Conservation (phyloP, 2,329 filamentous ascomycete genomes). For the Xylariaceae sp. region DNA sequence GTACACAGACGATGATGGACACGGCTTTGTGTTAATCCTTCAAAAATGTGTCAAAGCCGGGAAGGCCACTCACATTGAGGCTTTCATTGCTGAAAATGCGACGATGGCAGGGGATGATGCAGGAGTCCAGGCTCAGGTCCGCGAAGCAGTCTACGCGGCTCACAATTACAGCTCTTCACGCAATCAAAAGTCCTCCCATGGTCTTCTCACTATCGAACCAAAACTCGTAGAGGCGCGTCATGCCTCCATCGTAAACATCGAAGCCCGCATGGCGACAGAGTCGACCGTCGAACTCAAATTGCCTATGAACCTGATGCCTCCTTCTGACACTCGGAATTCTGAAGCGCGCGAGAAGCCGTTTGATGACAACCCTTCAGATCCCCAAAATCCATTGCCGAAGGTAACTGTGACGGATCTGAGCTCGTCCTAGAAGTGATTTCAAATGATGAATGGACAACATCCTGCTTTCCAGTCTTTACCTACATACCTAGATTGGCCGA, state of each 20-base stretch:
- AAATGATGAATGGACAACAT: no score
- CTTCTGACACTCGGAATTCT: background rate
- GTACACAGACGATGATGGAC: background rate
- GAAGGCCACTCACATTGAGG: background rate
- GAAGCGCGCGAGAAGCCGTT: background rate
- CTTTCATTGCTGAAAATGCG: background rate
- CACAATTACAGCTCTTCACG: background rate
- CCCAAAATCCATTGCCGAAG: no score
- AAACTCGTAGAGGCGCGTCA: slow-evolving; percentile 3
- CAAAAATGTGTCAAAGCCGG: background rate
- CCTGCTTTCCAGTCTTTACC: no score
- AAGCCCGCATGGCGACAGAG: background rate
- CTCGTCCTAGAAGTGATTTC: no score
- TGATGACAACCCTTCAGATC: background rate
- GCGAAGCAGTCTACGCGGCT: background rate
- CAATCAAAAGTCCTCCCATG: background rate
- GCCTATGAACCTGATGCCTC: background rate
- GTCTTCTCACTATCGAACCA: background rate
- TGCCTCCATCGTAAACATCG: slow-evolving; percentile 4
- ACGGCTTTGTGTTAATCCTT: slow-evolving; percentile 1
- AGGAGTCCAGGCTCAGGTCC: background rate
- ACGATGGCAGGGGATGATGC: background rate
- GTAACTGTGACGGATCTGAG: no score
- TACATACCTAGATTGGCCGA: no score
- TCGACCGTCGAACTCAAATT: background rate